Conservation (phyloP, 179 eudicot genomes). For the Beta lomatogona region DNA sequence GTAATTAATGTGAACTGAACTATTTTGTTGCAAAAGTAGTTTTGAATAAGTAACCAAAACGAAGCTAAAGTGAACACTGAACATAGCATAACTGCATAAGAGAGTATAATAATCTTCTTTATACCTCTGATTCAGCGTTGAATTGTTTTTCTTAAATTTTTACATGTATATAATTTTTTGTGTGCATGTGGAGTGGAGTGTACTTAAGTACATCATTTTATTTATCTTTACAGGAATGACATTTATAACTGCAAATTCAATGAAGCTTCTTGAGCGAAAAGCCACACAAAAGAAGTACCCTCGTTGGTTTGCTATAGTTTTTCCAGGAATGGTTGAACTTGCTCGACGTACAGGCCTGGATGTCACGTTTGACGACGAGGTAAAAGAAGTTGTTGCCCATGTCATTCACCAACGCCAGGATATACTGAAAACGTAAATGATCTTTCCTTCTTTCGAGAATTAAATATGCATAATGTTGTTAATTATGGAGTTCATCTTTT, state of each 20-base stretch:
- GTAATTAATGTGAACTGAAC: too few relatives aligned
- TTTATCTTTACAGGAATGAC: slow-evolving; percentile 13
- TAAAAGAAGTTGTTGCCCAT: background rate
- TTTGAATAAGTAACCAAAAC: too few relatives aligned
- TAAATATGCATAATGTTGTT: background rate
- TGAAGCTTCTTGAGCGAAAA: background rate
- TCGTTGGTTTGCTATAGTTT: slow-evolving; percentile 26
- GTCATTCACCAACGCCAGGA: slow-evolving; percentile 1
- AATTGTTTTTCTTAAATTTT: too few relatives aligned
- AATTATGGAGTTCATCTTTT: too few relatives aligned
- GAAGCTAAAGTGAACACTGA: too few relatives aligned
- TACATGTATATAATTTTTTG: too few relatives aligned
- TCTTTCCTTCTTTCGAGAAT: background rate
- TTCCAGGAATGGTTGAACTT: slow-evolving; percentile 23
- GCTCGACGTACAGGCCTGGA: background rate
- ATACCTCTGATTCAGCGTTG: too few relatives aligned
- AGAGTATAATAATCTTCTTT: too few relatives aligned
- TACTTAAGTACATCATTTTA: background rate
- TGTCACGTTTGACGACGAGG: background rate
- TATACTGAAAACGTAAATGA: slow-evolving; percentile 1
- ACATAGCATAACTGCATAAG: too few relatives aligned
- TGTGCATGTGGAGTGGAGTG: too few relatives aligned
- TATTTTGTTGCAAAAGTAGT: too few relatives aligned
- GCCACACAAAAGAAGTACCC: background rate
- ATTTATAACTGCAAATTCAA: slow-evolving; percentile 10